These are phyloP conservation scores for Venturia asperata DNA, from an alignment of 2,329 filamentous ascomycete species.

Conservation along the genomic window DNA sequence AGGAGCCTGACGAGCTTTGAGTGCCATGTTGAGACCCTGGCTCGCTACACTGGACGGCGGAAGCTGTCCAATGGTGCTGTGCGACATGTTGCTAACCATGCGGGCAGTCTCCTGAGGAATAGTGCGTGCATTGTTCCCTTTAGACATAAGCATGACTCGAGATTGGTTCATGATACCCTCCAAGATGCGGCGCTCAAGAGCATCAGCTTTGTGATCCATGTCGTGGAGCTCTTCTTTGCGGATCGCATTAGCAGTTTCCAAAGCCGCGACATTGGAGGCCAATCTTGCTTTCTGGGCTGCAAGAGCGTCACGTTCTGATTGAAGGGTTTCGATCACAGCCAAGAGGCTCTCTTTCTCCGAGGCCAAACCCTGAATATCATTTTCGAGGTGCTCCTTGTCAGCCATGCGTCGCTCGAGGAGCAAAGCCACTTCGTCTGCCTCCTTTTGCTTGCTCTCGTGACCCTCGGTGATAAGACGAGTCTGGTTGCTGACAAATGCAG, in stretches of 20 bases:
- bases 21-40: constrained; percentile 37
- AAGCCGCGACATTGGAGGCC: constrained; percentile 76
- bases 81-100: constrained; percentile 31
- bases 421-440: constrained; percentile 70
- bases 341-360: constrained; percentile 41
- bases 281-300: constrained; percentile 71
- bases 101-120: constrained; percentile 27
- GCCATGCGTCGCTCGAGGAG: constrained; percentile 69
- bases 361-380: constrained; percentile 40
- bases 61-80: constrained; percentile 27
- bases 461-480: constrained; percentile 68
- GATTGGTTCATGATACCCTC: constrained; percentile 97
- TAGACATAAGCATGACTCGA: constrained; percentile 74
- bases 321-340: constrained; percentile 51
- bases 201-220: constrained; percentile 85
- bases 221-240: constrained; percentile 83
- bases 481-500: constrained; percentile 71
- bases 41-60: constrained; percentile 30
- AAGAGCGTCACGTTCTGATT: constrained; percentile 67
- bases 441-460: constrained; percentile 69
- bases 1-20: constrained; percentile 40
- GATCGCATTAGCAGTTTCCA: constrained; percentile 83
- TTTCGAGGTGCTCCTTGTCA: constrained; percentile 54
- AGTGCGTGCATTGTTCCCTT: constrained; percentile 32
- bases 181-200: constrained; percentile 82